Evolutionary conservation across 306 rosid genomes (phyloP).

Genomic region (Rosa chinensis): DNA sequence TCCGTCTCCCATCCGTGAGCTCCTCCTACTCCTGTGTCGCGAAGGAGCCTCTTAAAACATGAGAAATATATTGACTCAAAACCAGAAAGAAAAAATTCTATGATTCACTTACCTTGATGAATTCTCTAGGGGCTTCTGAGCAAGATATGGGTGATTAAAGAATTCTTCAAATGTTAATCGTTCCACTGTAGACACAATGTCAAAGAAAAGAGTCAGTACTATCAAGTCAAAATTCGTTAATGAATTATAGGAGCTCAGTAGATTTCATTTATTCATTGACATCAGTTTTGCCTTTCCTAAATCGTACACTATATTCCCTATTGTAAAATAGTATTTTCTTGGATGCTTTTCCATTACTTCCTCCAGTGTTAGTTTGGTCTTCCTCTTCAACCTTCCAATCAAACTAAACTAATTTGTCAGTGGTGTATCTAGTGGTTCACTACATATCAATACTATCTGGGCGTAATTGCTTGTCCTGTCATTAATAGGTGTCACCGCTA

Average conservation of each 20-base stretch:
- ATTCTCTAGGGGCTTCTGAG: constrained; percentile 52
- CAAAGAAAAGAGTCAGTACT: constrained; percentile 16
- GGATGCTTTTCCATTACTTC: background rate
- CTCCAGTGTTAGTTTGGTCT: background rate
- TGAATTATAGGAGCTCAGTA: constrained; percentile 12
- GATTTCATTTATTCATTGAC: background rate
- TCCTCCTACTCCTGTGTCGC: constrained; percentile 51
- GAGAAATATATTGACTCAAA: constrained; percentile 11
- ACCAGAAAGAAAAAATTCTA: constrained; percentile 26
- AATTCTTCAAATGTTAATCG: constrained; percentile 92
- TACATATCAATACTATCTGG: background rate
- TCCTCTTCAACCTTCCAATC: background rate
- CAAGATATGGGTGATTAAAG: constrained; percentile 78
- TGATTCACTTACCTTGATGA: constrained; percentile 51
- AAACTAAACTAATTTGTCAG: background rate
- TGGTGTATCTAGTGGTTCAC: background rate
- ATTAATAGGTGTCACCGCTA: background rate
- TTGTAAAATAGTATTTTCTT: background rate
- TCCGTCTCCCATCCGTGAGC: constrained; percentile 55
- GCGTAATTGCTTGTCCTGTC: background rate
- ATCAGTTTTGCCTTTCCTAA: background rate
- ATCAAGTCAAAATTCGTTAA: constrained; percentile 4
- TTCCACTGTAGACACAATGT: constrained; percentile 70
- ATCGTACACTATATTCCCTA: background rate
- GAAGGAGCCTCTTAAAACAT: constrained; percentile 22